phyloP scores from a whole-genome alignment of 75 land plant species.

The Chamaecyparis obtusa region DNA sequence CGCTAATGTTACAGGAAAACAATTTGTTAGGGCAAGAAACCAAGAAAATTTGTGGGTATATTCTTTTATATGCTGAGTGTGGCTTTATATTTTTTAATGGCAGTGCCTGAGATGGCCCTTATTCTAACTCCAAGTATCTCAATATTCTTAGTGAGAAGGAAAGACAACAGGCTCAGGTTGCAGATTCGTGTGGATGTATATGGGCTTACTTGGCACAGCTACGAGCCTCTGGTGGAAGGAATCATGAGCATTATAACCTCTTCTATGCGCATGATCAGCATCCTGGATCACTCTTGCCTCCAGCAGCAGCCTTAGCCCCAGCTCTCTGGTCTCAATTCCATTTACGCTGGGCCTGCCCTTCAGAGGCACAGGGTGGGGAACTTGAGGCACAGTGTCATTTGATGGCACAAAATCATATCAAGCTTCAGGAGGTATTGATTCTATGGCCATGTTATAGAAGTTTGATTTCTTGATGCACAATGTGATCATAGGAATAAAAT shows the following conservation, averaged over 20 bases:
- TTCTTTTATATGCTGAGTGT: background rate
- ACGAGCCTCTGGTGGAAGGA: constrained; percentile 47
- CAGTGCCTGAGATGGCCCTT: constrained; percentile 4
- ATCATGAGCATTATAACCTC: constrained; percentile 75
- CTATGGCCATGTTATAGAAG: background rate
- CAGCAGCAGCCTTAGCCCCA: constrained; percentile 95
- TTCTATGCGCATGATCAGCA: constrained; percentile 67
- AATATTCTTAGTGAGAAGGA: constrained; percentile 78
- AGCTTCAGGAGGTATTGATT: constrained; percentile 56
- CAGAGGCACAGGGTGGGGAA: constrained; percentile 72
- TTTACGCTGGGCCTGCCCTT: constrained; percentile 88
- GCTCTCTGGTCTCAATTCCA: constrained; percentile 93
- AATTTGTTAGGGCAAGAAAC: background rate
- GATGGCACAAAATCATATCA: constrained; percentile 49
- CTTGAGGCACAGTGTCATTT: constrained; percentile 60
- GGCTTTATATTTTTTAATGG: background rate
- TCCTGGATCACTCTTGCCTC: constrained; percentile 70
- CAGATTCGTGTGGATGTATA: constrained; percentile 76
- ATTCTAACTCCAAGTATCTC: constrained; percentile 11
- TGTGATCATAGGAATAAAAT: background rate
- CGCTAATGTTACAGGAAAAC: background rate
- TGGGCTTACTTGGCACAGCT: constrained; percentile 74
- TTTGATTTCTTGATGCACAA: background rate
- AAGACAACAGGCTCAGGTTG: constrained; percentile 66
- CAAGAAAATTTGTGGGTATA: background rate